Base-by-base conservation (phyloP, 148 eudicot genomes). In the Oxyria digyna region DNA sequence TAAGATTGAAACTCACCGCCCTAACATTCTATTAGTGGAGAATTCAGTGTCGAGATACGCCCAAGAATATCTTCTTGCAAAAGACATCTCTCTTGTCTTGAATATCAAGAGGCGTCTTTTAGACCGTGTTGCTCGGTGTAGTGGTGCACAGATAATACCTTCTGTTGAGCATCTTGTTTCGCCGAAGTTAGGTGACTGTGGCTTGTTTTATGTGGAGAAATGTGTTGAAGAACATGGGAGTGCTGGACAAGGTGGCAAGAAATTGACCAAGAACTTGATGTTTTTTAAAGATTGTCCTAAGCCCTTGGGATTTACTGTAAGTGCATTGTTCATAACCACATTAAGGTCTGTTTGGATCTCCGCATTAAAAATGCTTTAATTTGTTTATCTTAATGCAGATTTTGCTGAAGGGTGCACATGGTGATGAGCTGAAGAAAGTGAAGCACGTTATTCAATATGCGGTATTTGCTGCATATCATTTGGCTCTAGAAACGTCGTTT, bases 401-500 rank as follows among this genome's bases (percentile, higher is more conserved):
- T 68, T 83, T 95, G 81, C 97, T 95, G 62, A 85, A 87, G 82
- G 99, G 99, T 63, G 91, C 97, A 43, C 78, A 78, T 77, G 89
- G 88, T 40, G 96, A 95, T 74, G 97, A 91, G 71, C 76, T 95
- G 80, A 95, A 95, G 84, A 95, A 91, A 81, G 99, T 95, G 74
- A 95, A 95, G 77, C 96, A 87, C 80, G 97, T 95, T 65, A 76
- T 91, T 40, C 96, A 91, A 69, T 95, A 88, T 82, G 97, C 87
- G 68, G 78, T 95, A 67, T 95, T 95, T 82, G 99, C 99, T 45
- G 99, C 99, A 71, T 95, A 95, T 85, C 96, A 95, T 77, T 77
- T 95, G 81, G 99, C 96, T 75, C 75, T 95, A 72, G 99, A 95
- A 78, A 95, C 99, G 68, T 95, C 99, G 63, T 95, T 91, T 82